Percentiles rank a stretch among this genome's conserved stretches.
These are phyloP conservation scores for Erythrophleum ivorense DNA, from an alignment of 331 rosid genomes.

Conservation along the genomic window DNA sequence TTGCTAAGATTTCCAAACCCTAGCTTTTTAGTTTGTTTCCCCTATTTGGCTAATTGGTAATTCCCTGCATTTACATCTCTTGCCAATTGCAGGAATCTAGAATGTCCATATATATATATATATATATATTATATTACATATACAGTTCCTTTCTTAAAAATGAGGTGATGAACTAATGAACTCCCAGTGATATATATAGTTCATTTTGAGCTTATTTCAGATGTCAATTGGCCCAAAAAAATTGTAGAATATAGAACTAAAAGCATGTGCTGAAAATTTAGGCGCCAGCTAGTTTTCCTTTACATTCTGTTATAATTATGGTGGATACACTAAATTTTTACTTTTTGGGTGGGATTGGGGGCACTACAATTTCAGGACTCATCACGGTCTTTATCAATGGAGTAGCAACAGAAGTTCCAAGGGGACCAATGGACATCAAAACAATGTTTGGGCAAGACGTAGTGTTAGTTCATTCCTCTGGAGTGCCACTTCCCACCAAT, in stretches of 20 bases:
- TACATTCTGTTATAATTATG: background rate
- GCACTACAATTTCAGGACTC: constrained; percentile 49
- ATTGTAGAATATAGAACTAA: background rate
- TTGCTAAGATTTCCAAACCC: constrained; percentile 15
- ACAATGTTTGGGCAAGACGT: constrained; percentile 76
- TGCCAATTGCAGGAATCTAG: background rate
- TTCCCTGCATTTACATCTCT: background rate
- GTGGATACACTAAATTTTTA: constrained; percentile 13
- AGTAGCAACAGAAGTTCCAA: constrained; percentile 74
- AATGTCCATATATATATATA: background rate
- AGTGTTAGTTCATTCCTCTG: constrained; percentile 81
- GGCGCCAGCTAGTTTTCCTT: background rate
- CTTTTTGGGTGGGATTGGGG: background rate
- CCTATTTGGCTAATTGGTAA: background rate
- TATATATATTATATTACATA: background rate
- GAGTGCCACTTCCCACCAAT: constrained; percentile 69
- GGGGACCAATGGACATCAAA: constrained; percentile 72
- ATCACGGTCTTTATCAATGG: constrained; percentile 88
- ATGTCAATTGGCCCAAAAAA: background rate
- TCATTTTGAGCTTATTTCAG: background rate
- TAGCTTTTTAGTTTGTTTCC: background rate
- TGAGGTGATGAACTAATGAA: background rate
- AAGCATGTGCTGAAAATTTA: background rate
- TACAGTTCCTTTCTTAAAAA: background rate
- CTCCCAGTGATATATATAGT: background rate